phyloP scores from a whole-genome alignment of 768 basidiomycete species.

The Tylopilus sp. region DNA sequence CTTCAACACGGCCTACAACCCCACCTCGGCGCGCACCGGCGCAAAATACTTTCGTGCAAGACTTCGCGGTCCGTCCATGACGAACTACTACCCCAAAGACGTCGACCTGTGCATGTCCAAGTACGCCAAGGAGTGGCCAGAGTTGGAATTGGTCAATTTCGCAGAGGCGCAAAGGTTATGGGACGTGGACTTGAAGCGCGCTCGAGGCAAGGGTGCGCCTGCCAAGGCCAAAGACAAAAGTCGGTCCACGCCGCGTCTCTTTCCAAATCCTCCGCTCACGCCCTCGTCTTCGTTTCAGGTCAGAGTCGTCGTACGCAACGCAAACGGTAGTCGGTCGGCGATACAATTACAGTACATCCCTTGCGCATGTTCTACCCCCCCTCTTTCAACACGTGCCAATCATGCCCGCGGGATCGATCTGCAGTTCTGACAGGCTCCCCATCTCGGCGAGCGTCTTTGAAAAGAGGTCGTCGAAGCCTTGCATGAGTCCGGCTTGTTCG shows the following conservation, averaged over 20 bases:
- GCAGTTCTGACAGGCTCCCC: slow-evolving; percentile 40
- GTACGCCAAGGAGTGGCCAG: slow-evolving; percentile 50
- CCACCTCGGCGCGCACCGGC: slow-evolving; percentile 74
- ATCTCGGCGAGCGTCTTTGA: slow-evolving; percentile 57
- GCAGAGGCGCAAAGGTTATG: slow-evolving; percentile 58
- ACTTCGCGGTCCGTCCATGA: slow-evolving; percentile 83
- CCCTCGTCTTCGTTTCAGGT: slow-evolving; percentile 29
- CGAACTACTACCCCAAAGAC: slow-evolving; percentile 74
- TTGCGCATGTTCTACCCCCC: not conserved
- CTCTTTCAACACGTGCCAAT: slow-evolving; percentile 19
- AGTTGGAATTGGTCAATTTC: slow-evolving; percentile 58
- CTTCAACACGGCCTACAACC: slow-evolving; percentile 90
- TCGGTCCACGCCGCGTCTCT: slow-evolving; percentile 29
- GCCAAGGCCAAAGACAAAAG: slow-evolving; percentile 73
- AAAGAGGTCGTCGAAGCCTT: slow-evolving; percentile 64
- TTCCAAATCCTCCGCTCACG: not conserved
- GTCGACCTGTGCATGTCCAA: slow-evolving; percentile 54
- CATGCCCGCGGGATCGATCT: slow-evolving; percentile 20
- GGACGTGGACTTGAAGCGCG: slow-evolving; percentile 66
- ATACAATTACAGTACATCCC: slow-evolving; percentile 1
- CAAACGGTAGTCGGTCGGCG: slow-evolving; percentile 33
- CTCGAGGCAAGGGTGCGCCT: slow-evolving; percentile 80
- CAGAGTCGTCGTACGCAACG: slow-evolving; percentile 51
- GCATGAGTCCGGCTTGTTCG: slow-evolving; percentile 52
- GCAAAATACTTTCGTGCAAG: slow-evolving; percentile 86